These are phyloP conservation scores for Endoconidiophora polonica DNA, from an alignment of 2,329 filamentous ascomycete genomes.

Conservation along the genomic window DNA sequence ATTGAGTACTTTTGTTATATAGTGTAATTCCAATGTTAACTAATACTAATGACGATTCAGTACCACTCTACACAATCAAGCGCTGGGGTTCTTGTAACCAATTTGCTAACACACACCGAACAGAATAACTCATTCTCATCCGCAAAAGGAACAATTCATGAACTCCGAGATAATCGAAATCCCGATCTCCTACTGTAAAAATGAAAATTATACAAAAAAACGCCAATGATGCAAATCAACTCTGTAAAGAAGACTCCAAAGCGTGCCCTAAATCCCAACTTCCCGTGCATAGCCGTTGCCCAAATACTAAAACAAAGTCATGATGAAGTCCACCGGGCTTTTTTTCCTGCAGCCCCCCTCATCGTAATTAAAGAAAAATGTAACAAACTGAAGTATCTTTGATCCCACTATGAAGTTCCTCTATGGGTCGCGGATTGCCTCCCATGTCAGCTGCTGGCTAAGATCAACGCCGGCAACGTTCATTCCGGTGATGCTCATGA, in stretches of 20 bases:
- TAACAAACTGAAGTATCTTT: background rate
- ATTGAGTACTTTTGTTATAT: too few species aligned
- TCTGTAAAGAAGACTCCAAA: background rate
- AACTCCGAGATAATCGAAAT: constrained; percentile 3
- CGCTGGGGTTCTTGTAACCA: background rate
- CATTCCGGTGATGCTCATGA: constrained; percentile 36
- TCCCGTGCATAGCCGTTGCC: background rate
- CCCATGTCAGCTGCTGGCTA: constrained; percentile 27
- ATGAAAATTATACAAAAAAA: constrained; percentile 2
- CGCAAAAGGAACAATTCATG: constrained; percentile 8
- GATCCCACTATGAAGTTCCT: background rate
- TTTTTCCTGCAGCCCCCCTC: background rate
- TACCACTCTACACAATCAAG: background rate
- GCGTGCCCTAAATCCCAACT: background rate
- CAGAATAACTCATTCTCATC: background rate
- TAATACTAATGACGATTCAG: background rate
- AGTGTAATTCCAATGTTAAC: too few species aligned
- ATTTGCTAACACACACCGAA: constrained; percentile 8
- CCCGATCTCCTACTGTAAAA: background rate
- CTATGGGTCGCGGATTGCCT: constrained; percentile 21
- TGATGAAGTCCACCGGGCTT: background rate
- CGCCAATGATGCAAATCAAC: background rate
- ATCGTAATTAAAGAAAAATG: constrained; percentile 1
- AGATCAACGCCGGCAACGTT: constrained; percentile 23
- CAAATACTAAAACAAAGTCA: background rate